Conservation (phyloP, 306 rosid species). For the Cajanus cajan region DNA sequence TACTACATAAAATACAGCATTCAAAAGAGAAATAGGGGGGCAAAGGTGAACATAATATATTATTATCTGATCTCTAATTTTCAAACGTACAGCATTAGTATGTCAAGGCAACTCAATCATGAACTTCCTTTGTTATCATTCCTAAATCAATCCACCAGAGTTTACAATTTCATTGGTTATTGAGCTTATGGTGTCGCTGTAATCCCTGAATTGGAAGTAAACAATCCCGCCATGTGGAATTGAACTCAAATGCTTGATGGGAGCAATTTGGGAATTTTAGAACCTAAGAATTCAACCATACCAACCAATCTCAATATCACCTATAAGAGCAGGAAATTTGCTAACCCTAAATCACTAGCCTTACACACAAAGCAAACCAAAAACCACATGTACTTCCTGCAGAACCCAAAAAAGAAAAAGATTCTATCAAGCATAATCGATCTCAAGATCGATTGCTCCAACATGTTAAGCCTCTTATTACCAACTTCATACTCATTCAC, state of each 20-base stretch:
- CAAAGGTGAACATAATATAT: not conserved
- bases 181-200: not conserved
- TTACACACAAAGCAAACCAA: not conserved
- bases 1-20: not conserved
- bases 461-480: not conserved
- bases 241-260: not conserved
- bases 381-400: not conserved
- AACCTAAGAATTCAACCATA: not conserved
- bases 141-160: not conserved
- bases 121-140: not conserved
- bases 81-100: not conserved
- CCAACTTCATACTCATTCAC: conserved; percentile 5
- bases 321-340: not conserved
- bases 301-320: not conserved
- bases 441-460: not conserved
- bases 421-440: not conserved
- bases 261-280: not conserved
- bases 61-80: conserved; percentile 8
- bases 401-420: not conserved
- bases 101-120: not conserved
- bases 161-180: conserved; percentile 13
- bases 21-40: not conserved
- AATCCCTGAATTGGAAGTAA: conserved; percentile 6
- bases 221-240: not conserved
- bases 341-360: not conserved